phyloP scores from a whole-genome alignment of 306 rosid genomes.

The Echinosophora koreensis region DNA sequence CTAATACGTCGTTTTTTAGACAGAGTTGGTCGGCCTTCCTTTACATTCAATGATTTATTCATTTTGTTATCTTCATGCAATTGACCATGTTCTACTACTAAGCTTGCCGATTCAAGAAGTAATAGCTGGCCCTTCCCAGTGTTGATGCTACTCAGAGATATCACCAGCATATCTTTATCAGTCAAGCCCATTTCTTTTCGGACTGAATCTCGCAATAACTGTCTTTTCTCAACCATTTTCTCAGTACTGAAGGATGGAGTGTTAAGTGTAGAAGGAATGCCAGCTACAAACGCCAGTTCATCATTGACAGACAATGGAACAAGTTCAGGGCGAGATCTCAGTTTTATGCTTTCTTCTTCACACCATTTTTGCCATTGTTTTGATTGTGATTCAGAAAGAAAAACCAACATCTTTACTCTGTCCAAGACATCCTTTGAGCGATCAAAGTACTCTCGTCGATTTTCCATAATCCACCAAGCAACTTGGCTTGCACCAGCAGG shows the following conservation, averaged over 20 bases:
- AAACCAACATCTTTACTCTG: slow-evolving; percentile 82
- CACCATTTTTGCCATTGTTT: slow-evolving; percentile 93
- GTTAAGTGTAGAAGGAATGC: slow-evolving; percentile 84
- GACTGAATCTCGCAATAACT: slow-evolving; percentile 73
- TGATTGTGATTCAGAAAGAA: slow-evolving; percentile 86
- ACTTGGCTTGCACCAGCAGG: slow-evolving; percentile 99
- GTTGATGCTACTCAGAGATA: slow-evolving; percentile 93
- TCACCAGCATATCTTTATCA: slow-evolving; percentile 85
- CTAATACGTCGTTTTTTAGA: slow-evolving; percentile 66
- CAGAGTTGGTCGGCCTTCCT: slow-evolving; percentile 54
- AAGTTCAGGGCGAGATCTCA: slow-evolving; percentile 79
- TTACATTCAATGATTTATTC: slow-evolving; percentile 48
- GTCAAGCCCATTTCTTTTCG: slow-evolving; percentile 89
- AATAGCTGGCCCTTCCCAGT: slow-evolving; percentile 95
- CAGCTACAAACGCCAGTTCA: slow-evolving; percentile 96
- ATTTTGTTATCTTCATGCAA: slow-evolving; percentile 53
- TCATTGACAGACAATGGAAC: slow-evolving; percentile 89
- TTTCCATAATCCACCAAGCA: slow-evolving; percentile 99
- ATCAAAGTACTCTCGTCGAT: slow-evolving; percentile 89
- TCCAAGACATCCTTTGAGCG: slow-evolving; percentile 82
- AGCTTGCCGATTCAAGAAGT: slow-evolving; percentile 79
- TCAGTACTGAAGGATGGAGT: slow-evolving; percentile 79
- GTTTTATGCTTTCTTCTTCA: slow-evolving; percentile 83
- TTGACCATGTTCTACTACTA: slow-evolving; percentile 57
- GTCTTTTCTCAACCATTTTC: slow-evolving; percentile 80